Conservation (phyloP, 116 monocot species). For the Dioscorea cayenensis region DNA sequence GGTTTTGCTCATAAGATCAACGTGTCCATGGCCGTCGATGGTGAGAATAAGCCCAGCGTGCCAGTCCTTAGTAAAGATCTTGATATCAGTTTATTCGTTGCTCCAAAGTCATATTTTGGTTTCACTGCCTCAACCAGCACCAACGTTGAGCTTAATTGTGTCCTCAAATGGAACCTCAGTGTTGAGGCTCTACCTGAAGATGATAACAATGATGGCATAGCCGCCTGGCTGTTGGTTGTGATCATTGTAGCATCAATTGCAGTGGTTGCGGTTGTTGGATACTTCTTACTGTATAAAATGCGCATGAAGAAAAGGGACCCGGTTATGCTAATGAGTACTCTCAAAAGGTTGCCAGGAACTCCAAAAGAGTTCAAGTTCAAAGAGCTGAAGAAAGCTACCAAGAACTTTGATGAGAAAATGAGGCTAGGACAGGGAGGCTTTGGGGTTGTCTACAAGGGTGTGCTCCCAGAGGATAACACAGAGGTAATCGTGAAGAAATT, state of each 20-base stretch:
- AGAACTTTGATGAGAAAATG: conserved; percentile 41
- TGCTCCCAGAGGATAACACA: conserved; percentile 8
- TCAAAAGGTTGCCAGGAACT: conserved; percentile 46
- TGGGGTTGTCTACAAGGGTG: conserved; percentile 45
- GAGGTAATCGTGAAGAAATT: conserved; percentile 74
- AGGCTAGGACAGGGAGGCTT: conserved; percentile 59
- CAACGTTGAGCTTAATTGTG: conserved; percentile 60
- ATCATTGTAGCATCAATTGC: conserved; percentile 14
- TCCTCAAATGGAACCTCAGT: conserved; percentile 49
- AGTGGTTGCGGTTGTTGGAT: not conserved
- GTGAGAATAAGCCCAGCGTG: conserved; percentile 16
- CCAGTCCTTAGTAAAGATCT: conserved; percentile 28
- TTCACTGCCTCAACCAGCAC: conserved; percentile 71
- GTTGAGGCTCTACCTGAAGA: conserved; percentile 29
- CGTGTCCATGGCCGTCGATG: conserved; percentile 30
- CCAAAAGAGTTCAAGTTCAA: conserved; percentile 57
- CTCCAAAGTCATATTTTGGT: conserved; percentile 57
- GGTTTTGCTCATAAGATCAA: conserved; percentile 18
- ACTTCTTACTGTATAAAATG: not conserved
- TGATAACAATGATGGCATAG: not conserved
- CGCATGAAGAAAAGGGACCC: conserved; percentile 13
- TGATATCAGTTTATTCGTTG: conserved; percentile 43
- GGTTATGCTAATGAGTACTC: conserved; percentile 2
- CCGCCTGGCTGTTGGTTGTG: conserved; percentile 11
- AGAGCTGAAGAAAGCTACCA: not conserved